Conservation (phyloP, 768 basidiomycete genomes). For the Phaeotremella skinneri region DNA sequence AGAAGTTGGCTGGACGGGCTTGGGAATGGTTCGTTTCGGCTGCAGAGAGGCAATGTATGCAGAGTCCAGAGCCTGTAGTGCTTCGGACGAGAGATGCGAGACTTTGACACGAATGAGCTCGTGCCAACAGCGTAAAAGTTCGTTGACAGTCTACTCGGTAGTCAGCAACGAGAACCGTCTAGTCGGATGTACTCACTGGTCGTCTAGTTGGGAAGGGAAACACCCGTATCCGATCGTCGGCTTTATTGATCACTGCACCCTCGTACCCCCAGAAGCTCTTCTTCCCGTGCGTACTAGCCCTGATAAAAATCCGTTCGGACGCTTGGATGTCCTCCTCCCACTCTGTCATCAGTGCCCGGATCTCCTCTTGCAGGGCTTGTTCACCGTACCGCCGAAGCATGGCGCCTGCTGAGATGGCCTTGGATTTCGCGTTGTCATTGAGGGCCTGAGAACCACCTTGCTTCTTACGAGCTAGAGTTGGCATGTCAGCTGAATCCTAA, state of each 20-base stretch:
- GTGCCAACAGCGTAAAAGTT: conserved; percentile 77
- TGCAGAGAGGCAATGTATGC: conserved; percentile 77
- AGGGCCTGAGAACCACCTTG: conserved; percentile 92
- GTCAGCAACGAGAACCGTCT: conserved; percentile 3
- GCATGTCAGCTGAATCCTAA: neutral
- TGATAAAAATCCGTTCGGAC: conserved; percentile 89
- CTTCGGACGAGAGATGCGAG: conserved; percentile 81
- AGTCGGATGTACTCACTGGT: conserved; percentile 71
- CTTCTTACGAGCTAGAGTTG: conserved; percentile 77
- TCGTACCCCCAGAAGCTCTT: conserved; percentile 89
- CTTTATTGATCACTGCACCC: conserved; percentile 68
- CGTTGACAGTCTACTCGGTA: conserved; percentile 72
- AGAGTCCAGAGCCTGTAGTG: conserved; percentile 79
- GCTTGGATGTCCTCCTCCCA: conserved; percentile 82
- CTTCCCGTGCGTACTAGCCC: conserved; percentile 81
- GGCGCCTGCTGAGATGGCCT: conserved; percentile 91
- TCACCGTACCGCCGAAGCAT: conserved; percentile 92
- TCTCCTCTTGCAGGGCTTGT: conserved; percentile 90
- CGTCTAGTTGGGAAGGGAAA: conserved; percentile 96
- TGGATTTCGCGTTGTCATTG: conserved; percentile 90
- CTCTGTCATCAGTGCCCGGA: conserved; percentile 72
- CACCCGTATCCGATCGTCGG: conserved; percentile 74
- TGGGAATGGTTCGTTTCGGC: conserved; percentile 69
- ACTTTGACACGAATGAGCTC: conserved; percentile 83
- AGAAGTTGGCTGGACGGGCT: conserved; percentile 50